phyloP scores from a whole-genome alignment of 208 protist species.

The Endotrypanum monterogeii region DNA sequence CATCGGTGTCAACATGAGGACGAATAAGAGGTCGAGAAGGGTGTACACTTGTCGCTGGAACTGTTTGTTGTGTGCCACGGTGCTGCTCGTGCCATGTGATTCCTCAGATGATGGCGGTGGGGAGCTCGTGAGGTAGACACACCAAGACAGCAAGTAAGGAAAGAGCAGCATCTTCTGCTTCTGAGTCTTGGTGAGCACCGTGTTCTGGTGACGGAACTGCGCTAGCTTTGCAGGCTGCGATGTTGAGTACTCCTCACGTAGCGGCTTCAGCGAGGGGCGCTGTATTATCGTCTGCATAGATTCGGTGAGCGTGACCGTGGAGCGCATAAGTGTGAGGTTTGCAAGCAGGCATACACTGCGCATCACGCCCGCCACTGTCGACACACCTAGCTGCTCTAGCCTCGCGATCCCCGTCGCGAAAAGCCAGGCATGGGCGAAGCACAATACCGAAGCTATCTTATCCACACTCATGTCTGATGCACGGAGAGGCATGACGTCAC shows the following conservation, averaged over 20 bases:
- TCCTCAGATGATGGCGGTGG: constrained; percentile 23
- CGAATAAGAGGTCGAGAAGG: constrained; percentile 73
- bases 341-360: constrained; percentile 63
- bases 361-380: constrained; percentile 67
- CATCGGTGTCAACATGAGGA: constrained; percentile 63
- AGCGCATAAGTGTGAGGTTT: constrained; percentile 78
- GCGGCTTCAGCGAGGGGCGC: constrained; percentile 57
- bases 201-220: constrained; percentile 54
- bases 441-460: constrained; percentile 69
- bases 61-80: constrained; percentile 34
- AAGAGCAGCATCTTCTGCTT: constrained; percentile 88
- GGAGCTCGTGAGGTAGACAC: constrained; percentile 48
- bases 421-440: constrained; percentile 80
- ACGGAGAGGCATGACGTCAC: constrained; percentile 73
- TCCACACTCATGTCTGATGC: constrained; percentile 70
- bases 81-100: constrained; percentile 1
- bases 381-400: constrained; percentile 78
- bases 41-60: constrained; percentile 51
- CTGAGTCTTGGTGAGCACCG: constrained; percentile 68
- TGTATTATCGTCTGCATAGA: constrained; percentile 56
- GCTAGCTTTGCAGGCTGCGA: constrained; percentile 57
- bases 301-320: constrained; percentile 37
- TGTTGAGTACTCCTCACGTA: constrained; percentile 65
- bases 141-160: constrained; percentile 74
- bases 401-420: constrained; percentile 66